phyloP scores from a whole-genome alignment of 352 stramenopile genomes.

The Phytopythium delawarense region DNA sequence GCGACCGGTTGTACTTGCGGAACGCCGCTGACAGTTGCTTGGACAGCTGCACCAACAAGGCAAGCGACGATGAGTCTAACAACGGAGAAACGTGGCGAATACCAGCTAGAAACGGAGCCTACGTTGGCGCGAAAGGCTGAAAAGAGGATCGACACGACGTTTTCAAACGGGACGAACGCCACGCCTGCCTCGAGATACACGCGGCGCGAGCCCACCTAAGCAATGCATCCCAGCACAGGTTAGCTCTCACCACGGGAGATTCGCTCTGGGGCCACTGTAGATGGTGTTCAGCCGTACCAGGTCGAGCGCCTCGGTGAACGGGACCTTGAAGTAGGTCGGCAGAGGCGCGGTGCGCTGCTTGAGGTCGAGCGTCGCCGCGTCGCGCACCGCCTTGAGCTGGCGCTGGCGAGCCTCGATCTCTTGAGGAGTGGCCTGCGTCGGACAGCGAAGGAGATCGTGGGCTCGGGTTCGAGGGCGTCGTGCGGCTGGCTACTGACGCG shows the following conservation, averaged over 20 bases:
- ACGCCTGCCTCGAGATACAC: slow-evolving; percentile 94
- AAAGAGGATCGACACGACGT: slow-evolving; percentile 94
- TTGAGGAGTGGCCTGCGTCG: slow-evolving; percentile 38
- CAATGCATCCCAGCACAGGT: not conserved
- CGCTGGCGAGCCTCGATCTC: slow-evolving; percentile 60
- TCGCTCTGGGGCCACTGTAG: not conserved
- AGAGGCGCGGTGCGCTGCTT: slow-evolving; percentile 50
- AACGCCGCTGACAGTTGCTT: slow-evolving; percentile 88
- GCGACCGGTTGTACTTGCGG: slow-evolving; percentile 84
- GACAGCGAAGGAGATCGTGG: not conserved
- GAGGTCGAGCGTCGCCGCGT: slow-evolving; percentile 36
- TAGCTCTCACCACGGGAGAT: not conserved
- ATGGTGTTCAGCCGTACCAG: slow-evolving; percentile 51
- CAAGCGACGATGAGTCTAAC: slow-evolving; percentile 1
- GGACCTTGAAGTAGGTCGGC: slow-evolving; percentile 93
- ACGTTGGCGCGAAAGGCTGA: slow-evolving; percentile 89
- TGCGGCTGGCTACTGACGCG: not conserved
- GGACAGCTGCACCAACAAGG: slow-evolving; percentile 57
- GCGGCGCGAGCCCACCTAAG: slow-evolving; percentile 65
- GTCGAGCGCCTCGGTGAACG: slow-evolving; percentile 96
- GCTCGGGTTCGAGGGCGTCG: not conserved
- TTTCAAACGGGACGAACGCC: slow-evolving; percentile 94
- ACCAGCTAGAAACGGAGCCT: slow-evolving; percentile 5
- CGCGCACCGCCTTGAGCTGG: slow-evolving; percentile 70
- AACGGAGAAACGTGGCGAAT: not conserved